Base-by-base conservation (phyloP, 2,329 filamentous ascomycete species). In the Talaromyces sp. region DNA sequence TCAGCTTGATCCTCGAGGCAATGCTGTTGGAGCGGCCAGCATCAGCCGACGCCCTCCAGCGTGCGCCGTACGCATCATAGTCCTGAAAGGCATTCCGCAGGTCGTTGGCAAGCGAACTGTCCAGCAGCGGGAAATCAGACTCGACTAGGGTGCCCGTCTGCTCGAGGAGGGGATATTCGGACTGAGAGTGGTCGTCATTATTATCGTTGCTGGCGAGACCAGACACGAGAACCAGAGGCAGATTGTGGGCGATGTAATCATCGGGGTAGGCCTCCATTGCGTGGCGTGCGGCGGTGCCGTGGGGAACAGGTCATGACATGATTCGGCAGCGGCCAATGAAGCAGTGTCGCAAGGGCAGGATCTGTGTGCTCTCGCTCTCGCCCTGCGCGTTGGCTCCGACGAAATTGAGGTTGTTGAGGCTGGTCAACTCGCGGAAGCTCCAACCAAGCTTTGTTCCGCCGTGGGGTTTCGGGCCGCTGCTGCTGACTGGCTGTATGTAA, bases 181-280 rank as follows among this genome's bases (percentile, higher is more conserved):
- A 70, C 51, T 61, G 67, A 14, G 29, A 7, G 1, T 9, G 14
- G 21, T 38, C 41, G 9, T 64, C 68, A 65, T 71, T 71, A 19
- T 21, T 19, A 11, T 46, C 48, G 27, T 38, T 32, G n/a, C 56
- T 41, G 70, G 76, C 81, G 35, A 97, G 82, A 12, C 93, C 94
- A 41, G 91, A 91, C 35, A 96, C 83, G 53, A 95, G 80, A 63
- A 97, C 78, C 60, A 96, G 83, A 38, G 93, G 93, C 68, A 95
- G 83, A 76, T 94, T 95, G 77, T 94, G 92, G 72, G 88, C 85
- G 74, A 96, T 81, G 79, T 92, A 96, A 75, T 88, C 88, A 65
- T 74, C 67, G 26, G 78, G 77, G 64, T 78, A 80, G 62, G 74
- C 75, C 67, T 80, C 76, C 78, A 80, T 80, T 68, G 70, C 70